These are phyloP conservation scores for Aspergillus floridensis DNA, from an alignment of 2,329 filamentous ascomycete species.

Conservation along the genomic window DNA sequence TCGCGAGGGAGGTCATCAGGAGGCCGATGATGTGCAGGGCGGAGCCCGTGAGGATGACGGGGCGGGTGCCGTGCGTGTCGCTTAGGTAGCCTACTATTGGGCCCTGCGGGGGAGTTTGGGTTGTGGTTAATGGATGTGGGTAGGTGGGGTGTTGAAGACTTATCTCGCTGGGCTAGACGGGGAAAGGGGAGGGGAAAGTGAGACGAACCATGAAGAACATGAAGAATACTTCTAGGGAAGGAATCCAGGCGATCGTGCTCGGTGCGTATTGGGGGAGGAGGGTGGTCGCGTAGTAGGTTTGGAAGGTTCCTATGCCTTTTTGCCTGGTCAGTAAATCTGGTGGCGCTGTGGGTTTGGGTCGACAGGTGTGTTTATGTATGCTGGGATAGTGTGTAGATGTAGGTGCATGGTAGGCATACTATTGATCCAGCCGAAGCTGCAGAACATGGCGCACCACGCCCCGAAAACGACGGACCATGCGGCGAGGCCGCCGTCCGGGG, in stretches of 20 bases:
- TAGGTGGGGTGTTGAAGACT: slow-evolving; percentile 36
- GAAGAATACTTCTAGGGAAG: slow-evolving; percentile 34
- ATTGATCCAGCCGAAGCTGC: slow-evolving; percentile 49
- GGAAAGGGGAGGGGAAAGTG: no score
- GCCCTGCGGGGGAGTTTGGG: neutral
- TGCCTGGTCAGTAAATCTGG: no score
- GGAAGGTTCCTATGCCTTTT: slow-evolving; percentile 53
- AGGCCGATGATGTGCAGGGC: slow-evolving; percentile 57
- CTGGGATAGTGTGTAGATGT: neutral
- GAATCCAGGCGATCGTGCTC: slow-evolving; percentile 58
- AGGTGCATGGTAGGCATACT: neutral
- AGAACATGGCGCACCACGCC: slow-evolving; percentile 34
- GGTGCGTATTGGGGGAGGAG: slow-evolving; percentile 49
- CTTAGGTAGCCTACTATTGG: slow-evolving; percentile 53
- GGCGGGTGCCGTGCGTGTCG: slow-evolving; percentile 62
- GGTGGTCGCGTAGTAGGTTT: slow-evolving; percentile 55
- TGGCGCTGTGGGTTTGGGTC: neutral
- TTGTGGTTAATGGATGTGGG: slow-evolving; percentile 58
- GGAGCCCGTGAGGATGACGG: slow-evolving; percentile 50
- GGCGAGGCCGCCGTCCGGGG: slow-evolving; percentile 4
- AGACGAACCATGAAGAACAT: slow-evolving; percentile 1
- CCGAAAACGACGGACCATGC: slow-evolving; percentile 7
- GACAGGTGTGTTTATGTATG: neutral
- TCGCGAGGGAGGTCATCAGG: slow-evolving; percentile 57
- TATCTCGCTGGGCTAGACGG: no score